Evolutionary conservation across 805 yeast genomes (phyloP), one percentile per base, ranked within the genome.

Genomic region (Myxozyma nipponensis): DNA sequence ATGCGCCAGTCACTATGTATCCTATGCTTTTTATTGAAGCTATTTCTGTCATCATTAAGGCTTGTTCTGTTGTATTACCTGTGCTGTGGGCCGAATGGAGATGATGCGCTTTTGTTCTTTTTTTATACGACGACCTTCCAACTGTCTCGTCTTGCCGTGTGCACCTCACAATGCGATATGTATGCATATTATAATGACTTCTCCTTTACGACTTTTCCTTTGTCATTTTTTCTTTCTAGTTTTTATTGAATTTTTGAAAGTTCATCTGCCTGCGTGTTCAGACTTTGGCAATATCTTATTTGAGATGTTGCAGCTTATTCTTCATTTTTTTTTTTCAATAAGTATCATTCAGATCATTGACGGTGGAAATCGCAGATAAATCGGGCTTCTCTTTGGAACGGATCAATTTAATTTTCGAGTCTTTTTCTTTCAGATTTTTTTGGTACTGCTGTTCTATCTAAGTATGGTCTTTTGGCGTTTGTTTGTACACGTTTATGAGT

Each of bases 1-100:
- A 28, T 19, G 52, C 63, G 10, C 18, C 13, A 44, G 18, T 35
- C 18, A n/a, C 13, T 24, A 19, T 47, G 34, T 57, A 58, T 26
- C 64, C 64, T 2, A 39, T 50, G n/a, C 32, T 54, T 3, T 22
- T 50, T 19, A 5, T 53, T 22, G 57, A 61, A 36, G 35, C 50
- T 21, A 23, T 59, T 6, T 42, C 35, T 1, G 54, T 57, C 24
- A 43, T 60, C 17, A 43, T 39, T 49, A 60, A 53, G 25, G 59
- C 63, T 2, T 45, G 50, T 19, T 42, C 42, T n/a, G 61, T 59
- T 7, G 46, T 60, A 6, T 18, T 59, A 6, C 63, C 63, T 19
- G 44, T 50, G 21, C 15, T 50, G 39, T 42, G 21, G 21, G n/a
- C 42, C 10, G 54, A 50, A 23, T 50, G 55, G 39, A 41, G 28